Base-by-base conservation (phyloP, 2,329 filamentous ascomycete genomes). In the Penicillium capsulatum region DNA sequence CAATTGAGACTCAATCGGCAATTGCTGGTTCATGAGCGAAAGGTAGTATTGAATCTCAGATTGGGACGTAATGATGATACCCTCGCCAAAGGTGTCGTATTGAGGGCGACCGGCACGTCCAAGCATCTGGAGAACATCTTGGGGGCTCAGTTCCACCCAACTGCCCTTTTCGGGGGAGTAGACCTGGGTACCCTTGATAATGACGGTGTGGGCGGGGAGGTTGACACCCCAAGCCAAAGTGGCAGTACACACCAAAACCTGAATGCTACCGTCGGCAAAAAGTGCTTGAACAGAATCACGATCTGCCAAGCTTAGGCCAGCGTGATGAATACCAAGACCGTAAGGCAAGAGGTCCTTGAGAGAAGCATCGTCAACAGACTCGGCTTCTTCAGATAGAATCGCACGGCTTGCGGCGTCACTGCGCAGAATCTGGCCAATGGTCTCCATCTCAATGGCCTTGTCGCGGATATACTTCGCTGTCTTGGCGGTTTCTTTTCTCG, bases 151-250 rank as follows among this genome's bases (percentile, higher is more conserved):
- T 63, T 98, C 94, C 14, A 98, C 90, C 91, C 92, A 98, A 65
- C 86, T 92, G 71, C 92, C 92, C 71, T 96, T 97, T 63, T 98
- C 92, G 0, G 92, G 92, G 0, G 92, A 97, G 69, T 98, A 98
- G 14, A 98, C 84, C 60, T 95, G 89, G 1, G 92, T 98, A 39
- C 92, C 92, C 69, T 98, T 98, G 73, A 98, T 98, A 60, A 98
- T 91, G 58, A 98, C 92, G 1, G 92, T 97, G 60, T 98, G 92
- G 2, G 92, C 92, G 3, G 92, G 92, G 60, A 98, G 71, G 66
- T 98, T 98, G 61, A 98, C 92, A 80, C 92, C 92, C 92, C 92
- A 98, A 16, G 92, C 92, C 37, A 98, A 74, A n/a, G 92, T 98
- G 27, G 94, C 91, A 27, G 92, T 98, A 67, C 89, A 97, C 24